phyloP scores from a whole-genome alignment of 345 rosid genomes.

The Passiflora organensis region DNA sequence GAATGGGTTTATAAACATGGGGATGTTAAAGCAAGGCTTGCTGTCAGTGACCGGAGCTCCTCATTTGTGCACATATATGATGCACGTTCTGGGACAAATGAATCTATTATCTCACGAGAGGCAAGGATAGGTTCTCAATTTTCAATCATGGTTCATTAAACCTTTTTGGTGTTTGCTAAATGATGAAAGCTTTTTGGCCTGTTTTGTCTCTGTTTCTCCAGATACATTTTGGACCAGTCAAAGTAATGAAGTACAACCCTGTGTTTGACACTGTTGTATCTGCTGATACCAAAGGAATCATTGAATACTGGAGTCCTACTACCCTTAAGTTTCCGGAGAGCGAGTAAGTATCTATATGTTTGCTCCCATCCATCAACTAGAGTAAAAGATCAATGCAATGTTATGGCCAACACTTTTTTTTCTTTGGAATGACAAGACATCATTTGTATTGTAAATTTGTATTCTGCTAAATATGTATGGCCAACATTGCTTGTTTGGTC shows the following conservation, averaged over 20 bases:
- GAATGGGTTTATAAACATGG: slow-evolving; percentile 97
- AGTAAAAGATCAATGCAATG: no score
- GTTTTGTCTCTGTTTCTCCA: slow-evolving; percentile 15
- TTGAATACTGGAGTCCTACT: slow-evolving; percentile 84
- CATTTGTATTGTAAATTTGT: no score
- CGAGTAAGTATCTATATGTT: slow-evolving; percentile 46
- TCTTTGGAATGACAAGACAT: background rate
- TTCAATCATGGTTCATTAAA: background rate
- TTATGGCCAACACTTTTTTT: background rate
- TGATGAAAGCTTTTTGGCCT: background rate
- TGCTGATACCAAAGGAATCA: slow-evolving; percentile 76
- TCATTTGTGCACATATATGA: slow-evolving; percentile 76
- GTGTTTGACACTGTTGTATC: slow-evolving; percentile 68
- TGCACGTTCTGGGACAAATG: slow-evolving; percentile 83
- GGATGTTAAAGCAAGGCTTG: slow-evolving; percentile 89
- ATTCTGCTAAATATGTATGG: background rate
- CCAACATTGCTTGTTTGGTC: slow-evolving; percentile 10
- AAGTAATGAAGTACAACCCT: slow-evolving; percentile 75
- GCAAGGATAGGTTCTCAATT: slow-evolving; percentile 21
- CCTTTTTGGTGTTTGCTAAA: background rate
- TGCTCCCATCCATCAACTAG: no score
- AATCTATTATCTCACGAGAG: slow-evolving; percentile 66
- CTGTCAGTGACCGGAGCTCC: slow-evolving; percentile 74
- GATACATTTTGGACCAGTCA: slow-evolving; percentile 59
- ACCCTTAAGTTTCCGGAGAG: slow-evolving; percentile 77